Evolutionary conservation across 192 early-diverging fungal species (phyloP), one percentile per base, ranked within the genome.

Genomic region (Radiomyces spectabilis): DNA sequence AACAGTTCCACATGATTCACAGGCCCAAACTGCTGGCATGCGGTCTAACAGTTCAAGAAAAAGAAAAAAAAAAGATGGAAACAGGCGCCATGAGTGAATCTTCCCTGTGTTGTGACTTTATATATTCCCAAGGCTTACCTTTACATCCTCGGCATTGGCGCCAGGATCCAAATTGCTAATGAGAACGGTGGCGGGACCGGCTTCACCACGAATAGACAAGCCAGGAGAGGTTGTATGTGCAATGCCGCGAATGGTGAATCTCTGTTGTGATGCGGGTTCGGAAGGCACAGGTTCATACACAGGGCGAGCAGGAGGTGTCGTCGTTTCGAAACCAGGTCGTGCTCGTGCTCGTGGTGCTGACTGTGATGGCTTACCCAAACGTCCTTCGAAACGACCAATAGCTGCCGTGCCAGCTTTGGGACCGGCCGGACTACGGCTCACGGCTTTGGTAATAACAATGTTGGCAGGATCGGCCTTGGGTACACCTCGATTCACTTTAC

Each of bases 121-220:
- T n/a, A n/a, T 24, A 5, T 42, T 51, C 18, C 22, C 25, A n/a
- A n/a, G n/a, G n/a, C 37, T 34, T 66, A 77, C 75, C 64, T 63
- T 66, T n/a, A 78, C 70, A 61, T 78, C 76, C 5, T 74, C 73
- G 1, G 65, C 61, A 42, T 68, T 78, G 10, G 73, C 66, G 12
- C 53, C 68, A 29, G 65, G 70, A 50, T 78, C 76, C 16, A 78
- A 48, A 31, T 72, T 72, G 29, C 61, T 72, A 49, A 78, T 70
- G 37, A 75, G 55, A 6, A 78, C 56, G 30, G 49, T 67, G 6
- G 67, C 63, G 30, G 76, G 76, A 0, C 76, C 76, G 34, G 70
- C 66, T 50, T 75, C 76, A 7, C 76, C 76, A 18, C 68, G 51
- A 56, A 78, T 63, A 7, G 63, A 59, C 6, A 71, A 50, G 21